These are phyloP conservation scores for Xylaria acuta DNA, from an alignment of 495 filamentous ascomycete genomes.

Conservation along the genomic window DNA sequence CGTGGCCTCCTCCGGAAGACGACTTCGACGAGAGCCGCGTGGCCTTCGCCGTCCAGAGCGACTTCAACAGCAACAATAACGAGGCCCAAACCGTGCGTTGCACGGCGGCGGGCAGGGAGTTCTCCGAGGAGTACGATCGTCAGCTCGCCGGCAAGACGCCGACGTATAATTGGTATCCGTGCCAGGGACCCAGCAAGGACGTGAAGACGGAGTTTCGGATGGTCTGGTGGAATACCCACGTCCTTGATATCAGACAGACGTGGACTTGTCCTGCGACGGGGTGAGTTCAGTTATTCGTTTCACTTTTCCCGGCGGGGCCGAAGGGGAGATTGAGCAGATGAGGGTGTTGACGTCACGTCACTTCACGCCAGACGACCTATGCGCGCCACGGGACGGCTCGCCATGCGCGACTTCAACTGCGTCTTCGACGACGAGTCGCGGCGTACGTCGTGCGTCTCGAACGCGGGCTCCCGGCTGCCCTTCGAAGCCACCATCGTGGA, in stretches of 20 bases:
- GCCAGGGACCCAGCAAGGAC: background rate
- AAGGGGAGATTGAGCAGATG: too few species aligned
- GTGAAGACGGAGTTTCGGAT: constrained; percentile 21
- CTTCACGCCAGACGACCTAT: background rate
- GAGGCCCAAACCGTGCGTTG: background rate
- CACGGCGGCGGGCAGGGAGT: constrained; percentile 2
- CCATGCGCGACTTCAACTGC: background rate
- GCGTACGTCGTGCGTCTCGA: background rate
- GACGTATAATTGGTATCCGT: constrained; percentile 1
- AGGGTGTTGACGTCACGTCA: background rate
- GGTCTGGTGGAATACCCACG: constrained; percentile 22
- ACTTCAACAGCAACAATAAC: too few species aligned
- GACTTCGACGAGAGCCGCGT: constrained; percentile 23
- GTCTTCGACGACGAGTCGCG: background rate
- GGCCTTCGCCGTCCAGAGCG: background rate
- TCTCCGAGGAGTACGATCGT: constrained; percentile 18
- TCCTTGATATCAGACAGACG: constrained; percentile 1
- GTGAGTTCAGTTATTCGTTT: background rate
- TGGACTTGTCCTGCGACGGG: constrained; percentile 17
- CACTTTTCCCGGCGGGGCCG: background rate
- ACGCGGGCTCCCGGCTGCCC: background rate
- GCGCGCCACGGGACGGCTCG: constrained; percentile 8
- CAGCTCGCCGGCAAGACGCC: constrained; percentile 13
- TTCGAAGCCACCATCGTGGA: constrained; percentile 7
- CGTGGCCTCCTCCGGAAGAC: constrained; percentile 5